A percentile compares a stretch with the other conserved stretches of the same genome.
Conservation (phyloP, 805 yeast species). For the Yarrowia sp. region DNA sequence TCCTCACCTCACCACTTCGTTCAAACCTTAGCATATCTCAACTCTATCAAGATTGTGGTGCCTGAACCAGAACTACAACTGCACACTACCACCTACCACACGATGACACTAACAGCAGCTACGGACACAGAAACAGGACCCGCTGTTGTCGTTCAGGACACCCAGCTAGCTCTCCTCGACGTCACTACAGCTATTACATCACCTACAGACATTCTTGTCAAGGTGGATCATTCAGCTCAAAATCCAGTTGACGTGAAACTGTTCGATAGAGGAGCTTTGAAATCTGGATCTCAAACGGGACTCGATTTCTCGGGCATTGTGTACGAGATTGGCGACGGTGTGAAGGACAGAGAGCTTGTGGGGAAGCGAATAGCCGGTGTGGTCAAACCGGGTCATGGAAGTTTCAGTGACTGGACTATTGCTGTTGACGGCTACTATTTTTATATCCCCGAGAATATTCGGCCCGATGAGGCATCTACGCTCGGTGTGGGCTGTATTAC, state of each 20-base stretch:
- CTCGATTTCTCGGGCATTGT: conserved; percentile 21
- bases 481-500: conserved; percentile 7
- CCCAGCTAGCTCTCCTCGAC: background rate
- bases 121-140: conserved; percentile 25
- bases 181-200: background rate
- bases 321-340: conserved; percentile 28
- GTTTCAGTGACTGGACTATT: conserved; percentile 18
- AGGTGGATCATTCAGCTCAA: conserved; percentile 16
- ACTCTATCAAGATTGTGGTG: background rate
- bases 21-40: background rate
- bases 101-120: background rate
- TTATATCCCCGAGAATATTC: background rate
- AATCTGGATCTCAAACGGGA: background rate
- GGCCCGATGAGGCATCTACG: conserved; percentile 7
- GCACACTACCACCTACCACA: background rate
- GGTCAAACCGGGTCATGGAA: conserved; percentile 2
- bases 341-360: conserved; percentile 10
- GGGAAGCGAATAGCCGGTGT: conserved; percentile 20
- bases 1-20: too few species aligned
- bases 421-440: conserved; percentile 25
- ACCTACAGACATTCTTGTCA: conserved; percentile 12
- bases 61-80: background rate
- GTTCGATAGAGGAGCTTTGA: background rate
- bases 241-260: conserved; percentile 29
- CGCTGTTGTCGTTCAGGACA: background rate